Percentiles rank a stretch among this genome's conserved stretches.
Conservation (phyloP, 768 basidiomycete genomes). For the Suillus lakei region DNA sequence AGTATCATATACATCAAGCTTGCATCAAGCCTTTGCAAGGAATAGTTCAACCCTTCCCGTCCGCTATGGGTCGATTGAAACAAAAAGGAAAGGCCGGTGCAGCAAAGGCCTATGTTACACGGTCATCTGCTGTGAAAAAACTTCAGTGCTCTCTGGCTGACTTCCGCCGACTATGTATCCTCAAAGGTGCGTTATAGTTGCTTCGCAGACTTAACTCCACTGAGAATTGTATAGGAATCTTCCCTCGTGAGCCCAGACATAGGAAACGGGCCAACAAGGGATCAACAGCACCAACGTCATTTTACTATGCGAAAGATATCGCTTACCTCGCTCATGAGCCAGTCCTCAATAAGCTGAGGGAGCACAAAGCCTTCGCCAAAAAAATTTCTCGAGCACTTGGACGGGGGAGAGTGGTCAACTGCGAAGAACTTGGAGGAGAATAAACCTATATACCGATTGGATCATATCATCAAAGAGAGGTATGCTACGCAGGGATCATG, state of each 20-base stretch:
- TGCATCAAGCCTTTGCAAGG: not conserved
- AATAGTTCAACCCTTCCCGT: constrained; percentile 5
- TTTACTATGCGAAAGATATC: constrained; percentile 98
- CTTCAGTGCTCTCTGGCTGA: constrained; percentile 96
- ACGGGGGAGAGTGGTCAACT: constrained; percentile 88
- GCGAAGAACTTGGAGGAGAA: constrained; percentile 94
- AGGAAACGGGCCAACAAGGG: constrained; percentile 97
- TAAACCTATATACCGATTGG: constrained; percentile 88
- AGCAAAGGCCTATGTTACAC: constrained; percentile 89
- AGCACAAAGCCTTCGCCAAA: constrained; percentile 98
- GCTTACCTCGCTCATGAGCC: constrained; percentile 97
- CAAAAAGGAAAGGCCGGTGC: constrained; percentile 91
- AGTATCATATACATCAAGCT: not conserved
- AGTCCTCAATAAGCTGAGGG: constrained; percentile 87
- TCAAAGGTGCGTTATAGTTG: constrained; percentile 74
- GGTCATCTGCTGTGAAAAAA: constrained; percentile 91
- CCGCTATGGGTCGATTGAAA: constrained; percentile 73
- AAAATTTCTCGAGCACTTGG: constrained; percentile 93
- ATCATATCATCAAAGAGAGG: constrained; percentile 99
- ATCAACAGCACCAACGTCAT: constrained; percentile 94
- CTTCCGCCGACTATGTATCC: constrained; percentile 94
- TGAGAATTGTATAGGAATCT: constrained; percentile 70
- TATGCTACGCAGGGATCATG: constrained; percentile 37
- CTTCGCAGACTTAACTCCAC: constrained; percentile 8
- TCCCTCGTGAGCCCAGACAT: constrained; percentile 92